Base-by-base conservation (phyloP, 371 early-diverging fungal species). In the Cokeromyces recurvatus region DNA sequence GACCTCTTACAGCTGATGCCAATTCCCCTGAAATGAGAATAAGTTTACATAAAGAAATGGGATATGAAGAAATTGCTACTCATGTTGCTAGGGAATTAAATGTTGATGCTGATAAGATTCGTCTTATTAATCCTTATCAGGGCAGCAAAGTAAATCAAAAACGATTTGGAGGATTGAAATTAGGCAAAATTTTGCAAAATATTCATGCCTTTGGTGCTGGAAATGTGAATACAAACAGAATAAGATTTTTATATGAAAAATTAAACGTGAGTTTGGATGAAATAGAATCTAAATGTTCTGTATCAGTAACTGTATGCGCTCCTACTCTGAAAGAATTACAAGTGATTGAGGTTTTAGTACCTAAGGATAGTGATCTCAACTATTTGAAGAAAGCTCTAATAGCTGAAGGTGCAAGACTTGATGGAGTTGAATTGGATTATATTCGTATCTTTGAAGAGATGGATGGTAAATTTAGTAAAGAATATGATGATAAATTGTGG, bases 201-300 rank as follows among this genome's bases (percentile, higher is more conserved):
- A 41, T 29, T 10, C 35, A 32, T 34, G 21, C 22, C 5, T 29
- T 41, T 29, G 38, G 38, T 27, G 43, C 24, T 10, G 38, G 17
- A 3, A 25, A 34, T 16, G 16, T 42, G 4, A 32, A 23, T 8
- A 22, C 46, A 24, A 43, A 44, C 15, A 45, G 48, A 31, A 32
- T 48, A 3, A 53, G 46, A 15, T 25, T 94, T 9, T 78, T 73
- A 46, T 97, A 93, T 59, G 95, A 96, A 55, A 74, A 89, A 25
- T 53, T 94, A 45, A 87, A 91, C 24, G 70, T 92, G 22, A 77
- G 79, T 16, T 66, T 94, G 29, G 64, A 68, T 7, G 92, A 94
- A 59, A 67, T 92, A 20, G 94, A 95, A 49, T 77, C 66, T 32
- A 91, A 90, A 59, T 79, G 82, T 32, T 38, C 36, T 27, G 46